Evolutionary conservation across 352 stramenopile species (phyloP), one percentile per base, ranked within the genome.

Genomic region (Phytopythium kandeliae): DNA sequence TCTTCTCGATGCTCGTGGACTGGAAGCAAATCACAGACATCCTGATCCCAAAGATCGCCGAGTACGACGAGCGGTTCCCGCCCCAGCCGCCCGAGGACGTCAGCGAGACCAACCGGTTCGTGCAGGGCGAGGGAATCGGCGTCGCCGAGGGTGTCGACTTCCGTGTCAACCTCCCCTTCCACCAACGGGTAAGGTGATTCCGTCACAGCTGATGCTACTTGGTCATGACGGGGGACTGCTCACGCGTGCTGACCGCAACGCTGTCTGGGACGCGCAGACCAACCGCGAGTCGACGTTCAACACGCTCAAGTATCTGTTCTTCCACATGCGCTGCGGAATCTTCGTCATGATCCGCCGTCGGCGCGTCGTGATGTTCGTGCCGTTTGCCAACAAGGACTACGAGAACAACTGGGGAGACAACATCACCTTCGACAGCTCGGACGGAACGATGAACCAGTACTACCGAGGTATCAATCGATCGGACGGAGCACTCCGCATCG

Each of bases 251-350:
- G 28, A 31, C 28, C 28, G 28, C 9, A 9, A 31, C 28, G 28
- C 28, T 31, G 4, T 31, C 28, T 31, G 21, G 9, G 8, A n/a
- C 7, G 12, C 26, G 24, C 55, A 77, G 45, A 93, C 78, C 5
- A 93, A 78, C 47, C 83, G 79, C 37, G 76, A 83, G 51, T 97
- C 89, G 2, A 97, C 89, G 15, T 66, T 95, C 15, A 97, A 98
- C 64, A 98, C 96, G 33, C 79, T 99, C 51, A 91, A 92, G 58
- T 99, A 99, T 74, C 67, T 99, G 22, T 99, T 98, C 67, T 90
- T 96, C 69, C 95, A 99, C 78, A 99, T 98, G 89, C 97, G 97
- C 55, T 98, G 95, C 63, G 97, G 96, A 11, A 98, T 99, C 37
- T 98, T 98, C 58, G 96, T 99, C 33, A 98, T 98, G 92, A 98